These are phyloP conservation scores for Amanita molliuscula DNA, from an alignment of 768 basidiomycete genomes.

Conservation along the genomic window DNA sequence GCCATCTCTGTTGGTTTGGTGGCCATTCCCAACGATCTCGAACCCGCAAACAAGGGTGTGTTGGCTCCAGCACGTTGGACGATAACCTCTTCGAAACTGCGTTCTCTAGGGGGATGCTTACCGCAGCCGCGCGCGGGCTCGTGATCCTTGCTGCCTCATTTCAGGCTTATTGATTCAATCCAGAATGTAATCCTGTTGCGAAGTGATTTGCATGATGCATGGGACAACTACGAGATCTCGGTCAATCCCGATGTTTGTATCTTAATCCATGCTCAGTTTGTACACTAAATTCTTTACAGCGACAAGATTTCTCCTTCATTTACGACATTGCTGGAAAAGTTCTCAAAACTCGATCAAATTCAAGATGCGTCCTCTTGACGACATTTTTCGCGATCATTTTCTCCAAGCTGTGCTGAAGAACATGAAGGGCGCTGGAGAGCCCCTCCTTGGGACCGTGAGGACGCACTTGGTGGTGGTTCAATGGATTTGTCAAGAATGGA, in stretches of 20 bases:
- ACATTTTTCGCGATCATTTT: background rate
- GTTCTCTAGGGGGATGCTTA: background rate
- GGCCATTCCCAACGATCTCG: background rate
- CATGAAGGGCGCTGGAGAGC: slow-evolving; percentile 1
- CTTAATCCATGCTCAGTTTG: background rate
- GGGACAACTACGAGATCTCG: background rate
- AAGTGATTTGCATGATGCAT: background rate
- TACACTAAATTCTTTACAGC: background rate
- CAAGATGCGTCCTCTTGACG: background rate
- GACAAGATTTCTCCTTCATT: background rate
- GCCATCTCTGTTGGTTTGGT: background rate
- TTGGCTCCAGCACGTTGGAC: background rate
- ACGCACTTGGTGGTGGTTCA: background rate
- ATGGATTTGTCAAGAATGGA: background rate
- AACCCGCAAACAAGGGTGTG: background rate
- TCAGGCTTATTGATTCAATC: background rate
- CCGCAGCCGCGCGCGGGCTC: background rate
- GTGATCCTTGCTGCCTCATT: slow-evolving; percentile 1
- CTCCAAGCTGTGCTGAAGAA: background rate
- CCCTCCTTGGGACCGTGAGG: background rate
- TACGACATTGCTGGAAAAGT: background rate
- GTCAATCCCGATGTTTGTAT: slow-evolving; percentile 1
- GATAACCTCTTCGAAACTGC: background rate
- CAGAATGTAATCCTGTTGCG: background rate
- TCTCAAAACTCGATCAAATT: too few species aligned